phyloP scores from a whole-genome alignment of 73 alveolate species.

The Paramecium primaurelia region DNA sequence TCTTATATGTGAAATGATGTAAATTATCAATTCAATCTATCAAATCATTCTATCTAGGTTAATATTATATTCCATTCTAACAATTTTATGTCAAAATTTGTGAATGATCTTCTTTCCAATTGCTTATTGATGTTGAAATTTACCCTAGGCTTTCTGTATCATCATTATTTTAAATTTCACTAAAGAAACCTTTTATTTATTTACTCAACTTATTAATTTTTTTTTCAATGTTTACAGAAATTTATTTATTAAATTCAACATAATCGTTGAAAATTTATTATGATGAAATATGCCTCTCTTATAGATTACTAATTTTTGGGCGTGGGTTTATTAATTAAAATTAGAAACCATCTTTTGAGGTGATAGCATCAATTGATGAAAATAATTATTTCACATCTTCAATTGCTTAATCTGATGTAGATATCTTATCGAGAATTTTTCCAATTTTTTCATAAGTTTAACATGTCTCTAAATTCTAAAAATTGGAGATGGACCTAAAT shows the following conservation, averaged over 20 bases:
- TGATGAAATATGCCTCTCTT: not conserved
- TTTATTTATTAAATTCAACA: not conserved
- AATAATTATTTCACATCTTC: not conserved
- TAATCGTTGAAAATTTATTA: not conserved
- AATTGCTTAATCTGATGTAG: not conserved
- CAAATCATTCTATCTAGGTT: not conserved
- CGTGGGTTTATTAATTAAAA: not conserved
- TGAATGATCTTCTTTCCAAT: not conserved
- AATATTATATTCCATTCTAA: not conserved
- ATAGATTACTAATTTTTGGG: not conserved
- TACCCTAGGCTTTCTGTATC: not conserved
- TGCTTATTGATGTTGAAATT: not conserved
- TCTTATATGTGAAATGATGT: not conserved
- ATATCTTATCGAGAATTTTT: not conserved
- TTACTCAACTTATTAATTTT: not conserved
- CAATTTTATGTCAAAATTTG: not conserved
- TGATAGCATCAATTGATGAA: not conserved
- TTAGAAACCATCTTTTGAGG: not conserved
- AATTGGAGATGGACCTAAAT: not conserved
- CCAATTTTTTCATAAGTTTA: not conserved
- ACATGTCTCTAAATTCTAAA: not conserved
- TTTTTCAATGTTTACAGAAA: not conserved
- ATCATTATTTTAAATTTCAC: not conserved
- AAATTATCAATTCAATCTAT: not conserved
- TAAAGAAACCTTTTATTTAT: not conserved